These are phyloP conservation scores for Pyrenochaeta sp. DNA, from an alignment of 2,329 filamentous ascomycete species.

Conservation along the genomic window DNA sequence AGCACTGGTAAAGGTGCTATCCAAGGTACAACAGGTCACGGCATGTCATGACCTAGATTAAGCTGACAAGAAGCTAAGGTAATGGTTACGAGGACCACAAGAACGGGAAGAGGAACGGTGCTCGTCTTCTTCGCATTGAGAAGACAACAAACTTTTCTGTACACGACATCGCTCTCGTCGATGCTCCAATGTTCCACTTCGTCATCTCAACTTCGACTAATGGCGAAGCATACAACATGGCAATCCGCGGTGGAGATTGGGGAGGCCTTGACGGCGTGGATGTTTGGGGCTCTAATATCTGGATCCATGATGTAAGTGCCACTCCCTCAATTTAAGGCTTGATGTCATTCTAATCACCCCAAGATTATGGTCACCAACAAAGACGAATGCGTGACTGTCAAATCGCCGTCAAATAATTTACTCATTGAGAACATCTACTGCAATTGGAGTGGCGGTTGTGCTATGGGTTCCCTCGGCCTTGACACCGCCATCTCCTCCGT, in stretches of 20 bases:
- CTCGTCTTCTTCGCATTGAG: slow-evolving; percentile 57
- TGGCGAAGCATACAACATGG: slow-evolving; percentile 65
- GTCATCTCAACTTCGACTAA: slow-evolving; percentile 60
- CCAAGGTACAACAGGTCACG: slow-evolving; percentile 47
- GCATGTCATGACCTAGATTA: background rate
- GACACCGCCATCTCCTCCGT: slow-evolving; percentile 62
- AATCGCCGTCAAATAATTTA: slow-evolving; percentile 59
- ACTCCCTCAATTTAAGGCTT: background rate
- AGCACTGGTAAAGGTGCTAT: slow-evolving; percentile 61
- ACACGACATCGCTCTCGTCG: slow-evolving; percentile 60
- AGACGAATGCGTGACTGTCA: slow-evolving; percentile 68
- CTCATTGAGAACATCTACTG: slow-evolving; percentile 69
- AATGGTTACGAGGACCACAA: slow-evolving; percentile 61
- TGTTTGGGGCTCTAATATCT: slow-evolving; percentile 63
- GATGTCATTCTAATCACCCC: background rate
- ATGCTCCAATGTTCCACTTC: slow-evolving; percentile 62
- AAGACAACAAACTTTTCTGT: slow-evolving; percentile 58
- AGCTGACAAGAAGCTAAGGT: slow-evolving; percentile 27
- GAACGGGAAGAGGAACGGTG: slow-evolving; percentile 51
- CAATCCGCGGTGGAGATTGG: slow-evolving; percentile 61
- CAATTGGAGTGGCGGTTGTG: slow-evolving; percentile 68
- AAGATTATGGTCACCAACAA: slow-evolving; percentile 67
- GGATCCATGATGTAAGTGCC: slow-evolving; percentile 61
- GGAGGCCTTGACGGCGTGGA: slow-evolving; percentile 67
- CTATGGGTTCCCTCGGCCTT: slow-evolving; percentile 63